A percentile compares a stretch with the other conserved stretches of the same genome.
Evolutionary conservation across 192 early-diverging fungal species (phyloP).

Genomic region (Podila epigama): DNA sequence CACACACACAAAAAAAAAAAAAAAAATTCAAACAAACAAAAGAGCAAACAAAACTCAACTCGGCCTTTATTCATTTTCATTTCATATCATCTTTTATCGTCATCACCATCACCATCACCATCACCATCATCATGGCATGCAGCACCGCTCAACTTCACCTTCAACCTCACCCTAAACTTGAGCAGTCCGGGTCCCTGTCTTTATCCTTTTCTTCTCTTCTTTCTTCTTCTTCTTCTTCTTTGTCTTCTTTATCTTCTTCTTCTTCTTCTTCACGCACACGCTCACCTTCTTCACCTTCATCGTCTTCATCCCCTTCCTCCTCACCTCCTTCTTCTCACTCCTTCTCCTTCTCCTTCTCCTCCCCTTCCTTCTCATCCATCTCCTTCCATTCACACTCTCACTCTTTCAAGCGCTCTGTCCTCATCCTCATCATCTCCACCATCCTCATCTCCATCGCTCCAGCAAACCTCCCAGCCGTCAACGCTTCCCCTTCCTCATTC

Average conservation of each 20-base stretch:
- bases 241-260: background rate
- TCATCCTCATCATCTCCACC: background rate
- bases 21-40: background rate
- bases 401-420: background rate
- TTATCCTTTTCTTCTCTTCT: background rate
- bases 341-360: background rate
- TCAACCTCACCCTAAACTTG: background rate
- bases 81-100: background rate
- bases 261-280: conserved; percentile 2
- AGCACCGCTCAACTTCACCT: too few species aligned
- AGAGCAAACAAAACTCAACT: background rate
- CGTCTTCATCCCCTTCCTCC: background rate
- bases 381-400: background rate
- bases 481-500: background rate
- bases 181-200: background rate
- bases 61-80: too few species aligned
- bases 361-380: background rate
- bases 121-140: background rate
- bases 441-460: background rate
- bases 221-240: background rate
- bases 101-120: background rate
- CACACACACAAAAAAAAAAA: background rate
- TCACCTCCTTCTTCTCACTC: background rate
- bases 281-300: background rate
- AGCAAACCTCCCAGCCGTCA: background rate